Base-by-base conservation (phyloP, 83 land plant genomes). In the Thuja plicata region DNA sequence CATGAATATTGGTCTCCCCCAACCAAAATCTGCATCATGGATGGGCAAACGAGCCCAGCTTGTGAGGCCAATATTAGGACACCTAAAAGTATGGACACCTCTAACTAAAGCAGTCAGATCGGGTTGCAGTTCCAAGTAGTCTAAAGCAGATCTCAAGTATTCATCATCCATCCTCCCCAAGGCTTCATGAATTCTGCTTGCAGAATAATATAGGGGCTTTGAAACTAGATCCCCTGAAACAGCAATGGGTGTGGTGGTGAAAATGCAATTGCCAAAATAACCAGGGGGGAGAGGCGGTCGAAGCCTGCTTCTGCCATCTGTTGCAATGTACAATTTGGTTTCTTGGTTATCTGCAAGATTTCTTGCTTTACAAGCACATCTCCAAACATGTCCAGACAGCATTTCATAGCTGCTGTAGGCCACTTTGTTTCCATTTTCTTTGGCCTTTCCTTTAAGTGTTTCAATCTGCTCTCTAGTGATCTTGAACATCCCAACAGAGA, bases 1-100 rank as follows among this genome's bases (percentile, higher is more conserved):
- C 98, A 97, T 95, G 91, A 95, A 97, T 16, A 95, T 92, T 86
- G 99, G 99, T 54, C 93, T 90, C 8, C 99, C 99, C 99, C 99
- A 97, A 46, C 99, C 99, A 82, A 97, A 97, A 86, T 97, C 99
- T 17, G 99, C 95, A 35, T 97, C 99, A 84, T 95, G 93, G 43
- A 97, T 94, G 48, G 98, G 97, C 89, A 97, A 85, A 81, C 97
- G 71, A 38, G 89, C 76, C 99, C 99, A 97, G 88, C 96, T 95
- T 2, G 95, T 97, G 80, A 97, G 96, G 82, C 95, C 95, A 3
- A 97, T 87, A 52, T 97, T 97, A 2, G 99, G 96, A 30, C 93
- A 92, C 89, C 87, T 62, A 74, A 95, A 95, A 9, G 94, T 92
- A 54, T 92, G 95, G 0, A 94, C 92, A 13, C 98, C 98, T 10